Evolutionary conservation across 305 asterid species (phyloP).

Genomic region (Petunia hybrid): DNA sequence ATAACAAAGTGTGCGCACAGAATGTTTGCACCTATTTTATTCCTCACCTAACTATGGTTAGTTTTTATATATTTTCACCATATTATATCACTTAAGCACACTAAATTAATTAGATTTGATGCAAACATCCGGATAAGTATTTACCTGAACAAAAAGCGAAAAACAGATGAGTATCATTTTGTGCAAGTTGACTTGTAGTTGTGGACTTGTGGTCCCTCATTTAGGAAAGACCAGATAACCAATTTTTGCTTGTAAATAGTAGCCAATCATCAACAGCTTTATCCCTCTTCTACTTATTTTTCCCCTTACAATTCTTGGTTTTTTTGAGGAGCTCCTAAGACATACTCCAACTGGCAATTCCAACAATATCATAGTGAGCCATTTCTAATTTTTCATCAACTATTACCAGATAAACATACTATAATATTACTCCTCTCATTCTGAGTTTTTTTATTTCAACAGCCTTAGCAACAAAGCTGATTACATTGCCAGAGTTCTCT

Average conservation of each 20-base stretch:
- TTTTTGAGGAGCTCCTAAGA: conserved; percentile 28
- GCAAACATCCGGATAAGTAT: no score
- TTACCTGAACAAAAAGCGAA: no score
- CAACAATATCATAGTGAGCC: background rate
- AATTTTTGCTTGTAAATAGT: conserved; percentile 56
- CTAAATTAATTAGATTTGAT: no score
- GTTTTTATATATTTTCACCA: no score
- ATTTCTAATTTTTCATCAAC: conserved; percentile 4
- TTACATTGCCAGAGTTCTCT: conserved; percentile 12
- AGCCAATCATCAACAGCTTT: conserved; percentile 56
- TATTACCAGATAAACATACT: conserved; percentile 20
- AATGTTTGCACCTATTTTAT: no score
- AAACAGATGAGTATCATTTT: background rate
- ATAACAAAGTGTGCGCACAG: no score
- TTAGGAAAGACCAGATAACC: conserved; percentile 47
- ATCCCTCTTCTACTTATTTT: conserved; percentile 37
- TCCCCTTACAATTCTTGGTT: background rate
- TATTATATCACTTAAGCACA: no score
- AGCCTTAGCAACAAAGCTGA: background rate
- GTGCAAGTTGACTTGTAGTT: background rate
- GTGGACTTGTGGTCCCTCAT: background rate
- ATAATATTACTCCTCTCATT: background rate
- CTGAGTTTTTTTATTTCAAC: background rate
- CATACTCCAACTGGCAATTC: conserved; percentile 21
- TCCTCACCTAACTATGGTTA: no score